Conservation (phyloP, 306 rosid genomes). For the Castanea sativa region DNA sequence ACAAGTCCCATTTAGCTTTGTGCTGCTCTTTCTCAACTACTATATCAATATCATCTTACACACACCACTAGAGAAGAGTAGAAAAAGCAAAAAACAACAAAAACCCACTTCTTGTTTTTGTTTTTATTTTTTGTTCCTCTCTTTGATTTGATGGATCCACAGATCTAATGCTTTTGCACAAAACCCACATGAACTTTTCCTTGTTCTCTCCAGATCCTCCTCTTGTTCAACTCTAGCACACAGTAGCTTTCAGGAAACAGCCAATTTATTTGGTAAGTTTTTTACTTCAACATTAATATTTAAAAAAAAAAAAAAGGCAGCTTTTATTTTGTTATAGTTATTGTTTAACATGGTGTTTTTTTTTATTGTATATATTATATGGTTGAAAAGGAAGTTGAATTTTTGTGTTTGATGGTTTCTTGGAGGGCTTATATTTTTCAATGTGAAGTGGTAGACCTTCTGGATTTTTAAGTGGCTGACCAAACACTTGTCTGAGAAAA, state of each 20-base stretch:
- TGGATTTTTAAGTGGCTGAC: slow-evolving; percentile 42
- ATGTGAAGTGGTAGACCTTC: slow-evolving; percentile 44
- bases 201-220: slow-evolving; percentile 39
- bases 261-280: slow-evolving; percentile 48
- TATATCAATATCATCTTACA: slow-evolving; percentile 24
- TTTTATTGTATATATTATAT: background rate
- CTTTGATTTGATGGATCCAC: slow-evolving; percentile 52
- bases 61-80: slow-evolving; percentile 3
- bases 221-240: slow-evolving; percentile 26
- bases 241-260: slow-evolving; percentile 24
- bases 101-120: slow-evolving; percentile 13
- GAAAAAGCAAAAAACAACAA: background rate
- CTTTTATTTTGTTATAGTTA: background rate
- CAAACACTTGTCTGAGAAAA: slow-evolving; percentile 22
- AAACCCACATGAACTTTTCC: slow-evolving; percentile 19
- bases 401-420: slow-evolving; percentile 27
- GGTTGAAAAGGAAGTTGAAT: slow-evolving; percentile 15
- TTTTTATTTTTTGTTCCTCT: slow-evolving; percentile 4
- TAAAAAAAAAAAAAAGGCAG: background rate
- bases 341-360: background rate
- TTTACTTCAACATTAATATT: background rate
- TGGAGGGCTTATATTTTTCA: slow-evolving; percentile 32
- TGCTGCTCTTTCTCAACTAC: slow-evolving; percentile 27
- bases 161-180: slow-evolving; percentile 51
- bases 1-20: slow-evolving; percentile 11